A percentile compares a stretch with the other conserved stretches of the same genome.
phyloP scores from a whole-genome alignment of 1,139 yeast genomes.

The Scheffersomyces parashehatae region DNA sequence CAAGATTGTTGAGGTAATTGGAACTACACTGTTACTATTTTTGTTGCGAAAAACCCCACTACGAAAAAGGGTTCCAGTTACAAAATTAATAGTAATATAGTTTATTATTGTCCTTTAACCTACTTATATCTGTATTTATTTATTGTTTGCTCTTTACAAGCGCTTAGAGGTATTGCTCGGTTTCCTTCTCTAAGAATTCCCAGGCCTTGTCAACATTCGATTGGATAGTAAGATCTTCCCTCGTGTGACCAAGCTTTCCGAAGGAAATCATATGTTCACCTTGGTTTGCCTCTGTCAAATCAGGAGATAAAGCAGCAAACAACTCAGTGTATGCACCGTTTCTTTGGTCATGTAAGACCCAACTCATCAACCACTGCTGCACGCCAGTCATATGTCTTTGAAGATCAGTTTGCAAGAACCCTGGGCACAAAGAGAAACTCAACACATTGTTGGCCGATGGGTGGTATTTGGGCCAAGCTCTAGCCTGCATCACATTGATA shows the following conservation, averaged over 20 bases:
- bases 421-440: conserved; percentile 48
- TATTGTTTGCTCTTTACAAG: no score
- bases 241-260: conserved; percentile 6
- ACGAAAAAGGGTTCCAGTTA: no score
- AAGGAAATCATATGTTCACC: conserved; percentile 7
- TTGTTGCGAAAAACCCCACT: no score
- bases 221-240: conserved; percentile 6
- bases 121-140: no score
- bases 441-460: conserved; percentile 27
- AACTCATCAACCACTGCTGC: background rate
- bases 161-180: background rate
- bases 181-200: conserved; percentile 7
- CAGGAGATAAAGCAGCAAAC: conserved; percentile 23
- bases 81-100: no score
- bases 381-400: conserved; percentile 24
- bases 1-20: no score
- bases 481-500: conserved; percentile 40
- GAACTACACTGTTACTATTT: no score
- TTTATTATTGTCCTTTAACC: no score
- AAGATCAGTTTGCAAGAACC: conserved; percentile 42
- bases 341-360: conserved; percentile 5
- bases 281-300: conserved; percentile 7
- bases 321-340: conserved; percentile 25
- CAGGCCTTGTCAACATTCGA: conserved; percentile 5
- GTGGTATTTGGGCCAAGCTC: conserved; percentile 41